Base-by-base conservation (phyloP, 768 basidiomycete species). In the Russula earlei region DNA sequence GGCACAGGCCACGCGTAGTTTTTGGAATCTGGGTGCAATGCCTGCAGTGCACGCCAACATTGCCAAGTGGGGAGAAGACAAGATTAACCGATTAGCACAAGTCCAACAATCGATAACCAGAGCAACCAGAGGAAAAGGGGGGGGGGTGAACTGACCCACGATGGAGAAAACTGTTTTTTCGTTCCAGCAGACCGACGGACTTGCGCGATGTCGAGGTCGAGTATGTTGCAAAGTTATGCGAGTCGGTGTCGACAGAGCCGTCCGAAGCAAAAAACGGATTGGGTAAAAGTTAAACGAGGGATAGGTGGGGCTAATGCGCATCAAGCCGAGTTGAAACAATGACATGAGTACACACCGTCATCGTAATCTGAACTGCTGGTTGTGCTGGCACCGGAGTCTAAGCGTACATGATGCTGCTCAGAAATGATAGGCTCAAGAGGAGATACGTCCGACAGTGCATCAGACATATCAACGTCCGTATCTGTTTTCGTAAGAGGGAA, bases 1-100 rank as follows among this genome's bases (percentile, higher is more conserved):
- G 33, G 85, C 80, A 64, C 87, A 89, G 33, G 88, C 85, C 56
- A 91, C 75, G 61, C 85, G 83, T 62, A 91, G 77, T 69, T 89
- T n/a, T 89, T 15, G 88, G 88, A 56, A 91, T 88, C 70, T 88
- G 86, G 24, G 81, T 81, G 63, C 88, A 91, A 49, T 76, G 75
- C 52, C 85, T 88, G 64, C 42, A 60, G 19, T 49, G 34, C 27
- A 4, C 9, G 45, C 54, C 15, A 22, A 25, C 9, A 53, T n/a
- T n/a, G n/a, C n/a, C n/a, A 27, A 25, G 55, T 44, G 15, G 49
- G 59, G 19, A n/a, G 20, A 31, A 20, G 46, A 22, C 12, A 36
- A 25, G 54, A 22, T 22, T 22, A 59, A 31, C 29, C 29, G 10
- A 31, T 56, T 48, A 65, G 65, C 52, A 52, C 27, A 50, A 47